Evolutionary conservation across 2,329 filamentous ascomycete genomes (phyloP).

Genomic region (Ramichloridium luteum): DNA sequence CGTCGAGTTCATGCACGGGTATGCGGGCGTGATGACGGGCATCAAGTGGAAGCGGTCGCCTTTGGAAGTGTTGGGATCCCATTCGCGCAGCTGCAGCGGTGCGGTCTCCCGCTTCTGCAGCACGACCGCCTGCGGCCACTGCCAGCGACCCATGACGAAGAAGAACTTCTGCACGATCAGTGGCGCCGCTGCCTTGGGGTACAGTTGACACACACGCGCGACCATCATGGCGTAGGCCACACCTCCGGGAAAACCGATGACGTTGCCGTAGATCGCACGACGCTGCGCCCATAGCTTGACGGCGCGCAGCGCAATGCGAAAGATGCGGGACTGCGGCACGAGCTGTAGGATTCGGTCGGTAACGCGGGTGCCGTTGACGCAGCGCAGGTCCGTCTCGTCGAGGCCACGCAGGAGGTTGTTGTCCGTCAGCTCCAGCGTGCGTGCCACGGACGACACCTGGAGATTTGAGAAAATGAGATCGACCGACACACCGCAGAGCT

Average conservation of each 20-base stretch:
- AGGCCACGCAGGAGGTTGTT: constrained; percentile 74
- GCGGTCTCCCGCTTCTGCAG: constrained; percentile 79
- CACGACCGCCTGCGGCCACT: constrained; percentile 86
- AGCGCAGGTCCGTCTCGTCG: constrained; percentile 75
- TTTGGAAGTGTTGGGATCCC: constrained; percentile 84
- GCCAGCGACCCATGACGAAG: constrained; percentile 78
- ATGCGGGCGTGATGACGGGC: constrained; percentile 96
- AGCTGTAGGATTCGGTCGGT: constrained; percentile 83
- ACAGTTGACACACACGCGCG: constrained; percentile 87
- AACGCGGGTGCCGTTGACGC: constrained; percentile 86
- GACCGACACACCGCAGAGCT: constrained; percentile 81
- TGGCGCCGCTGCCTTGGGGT: constrained; percentile 80
- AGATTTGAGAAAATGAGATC: constrained; percentile 61
- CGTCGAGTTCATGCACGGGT: constrained; percentile 94
- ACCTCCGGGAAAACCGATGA: constrained; percentile 91
- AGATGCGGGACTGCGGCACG: constrained; percentile 81
- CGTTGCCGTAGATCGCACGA: constrained; percentile 88
- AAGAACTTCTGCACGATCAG: constrained; percentile 93
- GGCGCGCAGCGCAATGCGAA: constrained; percentile 75
- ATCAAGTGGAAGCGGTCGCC: constrained; percentile 79
- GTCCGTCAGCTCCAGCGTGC: constrained; percentile 65
- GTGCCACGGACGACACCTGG: constrained; percentile 29
- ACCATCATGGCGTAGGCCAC: constrained; percentile 98
- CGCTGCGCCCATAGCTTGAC: constrained; percentile 94
- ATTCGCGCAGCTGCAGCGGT: constrained; percentile 69